Base-by-base conservation (phyloP, 2,329 filamentous ascomycete genomes). In the Hortaea werneckii region DNA sequence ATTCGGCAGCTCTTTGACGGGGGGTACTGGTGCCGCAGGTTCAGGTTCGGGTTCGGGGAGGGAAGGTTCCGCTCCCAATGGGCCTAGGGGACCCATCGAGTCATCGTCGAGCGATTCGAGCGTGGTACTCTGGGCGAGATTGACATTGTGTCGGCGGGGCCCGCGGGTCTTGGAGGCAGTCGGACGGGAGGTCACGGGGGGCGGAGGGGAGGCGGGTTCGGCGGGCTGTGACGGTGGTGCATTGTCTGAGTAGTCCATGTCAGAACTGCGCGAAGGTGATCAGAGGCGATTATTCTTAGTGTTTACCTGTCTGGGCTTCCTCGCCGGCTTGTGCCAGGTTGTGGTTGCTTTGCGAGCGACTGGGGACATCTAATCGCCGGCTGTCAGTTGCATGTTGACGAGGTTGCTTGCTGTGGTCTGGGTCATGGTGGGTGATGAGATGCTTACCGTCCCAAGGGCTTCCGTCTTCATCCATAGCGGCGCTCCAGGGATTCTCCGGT, bases 81-180 rank as follows among this genome's bases (percentile, higher is more conserved):
- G 82, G 48, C 86, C 86, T 43, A 94, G 71, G 20, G 86, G 86
- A 1, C 86, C 87, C 40, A 89, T 76, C 46, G 84, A 83, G 41
- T 63, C 60, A 35, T 35, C n/a, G 61, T 88, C 84, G 54, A 87
- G 82, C 50, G 82, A 83, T 67, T 90, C 81, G 50, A 90, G 82
- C 44, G 80, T 82, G 40, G 85, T 88, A 29, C 83, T 79, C 62
- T 89, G 85, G 20, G 83, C 78, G 63, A 88, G 84, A 48, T 82
- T 82, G 55, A 82, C 81, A 35, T 35, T 35, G 59, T 87, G 72
- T 60, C 78, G 77, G 50, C 76, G 73, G 45, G 71, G 68, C n/a
- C 67, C 67, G 52, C 76, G 69, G 11, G 74, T 71, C 50, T 64
- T 64, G 46, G 56, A 55, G 6, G 58, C 58, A 13, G 57, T 55